Conservation (phyloP, 257 asterid genomes). For the Solanum pennellii region DNA sequence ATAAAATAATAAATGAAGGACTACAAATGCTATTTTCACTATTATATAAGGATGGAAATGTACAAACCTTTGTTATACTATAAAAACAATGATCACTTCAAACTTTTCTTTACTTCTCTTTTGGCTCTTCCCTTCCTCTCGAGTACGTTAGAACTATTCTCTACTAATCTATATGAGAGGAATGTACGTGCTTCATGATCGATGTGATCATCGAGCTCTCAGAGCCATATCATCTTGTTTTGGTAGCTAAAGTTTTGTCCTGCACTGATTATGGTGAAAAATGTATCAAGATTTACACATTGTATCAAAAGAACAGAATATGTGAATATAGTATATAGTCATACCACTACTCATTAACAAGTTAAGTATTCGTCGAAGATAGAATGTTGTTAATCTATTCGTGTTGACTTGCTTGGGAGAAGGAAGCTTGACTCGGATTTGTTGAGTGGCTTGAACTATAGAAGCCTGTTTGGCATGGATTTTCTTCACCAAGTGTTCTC, state of each 20-base stretch:
- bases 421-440: slow-evolving; percentile 46
- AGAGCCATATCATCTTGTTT: not conserved
- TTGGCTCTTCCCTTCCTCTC: not conserved
- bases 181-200: not conserved
- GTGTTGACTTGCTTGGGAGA: slow-evolving; percentile 43
- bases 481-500: slow-evolving; percentile 54
- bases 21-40: not conserved
- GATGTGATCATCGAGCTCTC: not conserved
- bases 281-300: not conserved
- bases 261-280: not conserved
- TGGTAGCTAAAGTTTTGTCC: not conserved
- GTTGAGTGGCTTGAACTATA: slow-evolving; percentile 23
- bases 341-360: not conserved
- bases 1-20: not conserved
- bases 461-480: slow-evolving; percentile 1
- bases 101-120: not conserved
- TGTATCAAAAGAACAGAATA: not conserved
- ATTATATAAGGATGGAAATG: not conserved
- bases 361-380: not conserved
- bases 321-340: not conserved
- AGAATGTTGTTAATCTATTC: not conserved
- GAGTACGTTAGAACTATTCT: not conserved
- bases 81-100: not conserved
- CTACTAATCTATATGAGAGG: not conserved
- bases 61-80: not conserved